Conservation (phyloP, 306 rosid species). For the Malus sieversii region DNA sequence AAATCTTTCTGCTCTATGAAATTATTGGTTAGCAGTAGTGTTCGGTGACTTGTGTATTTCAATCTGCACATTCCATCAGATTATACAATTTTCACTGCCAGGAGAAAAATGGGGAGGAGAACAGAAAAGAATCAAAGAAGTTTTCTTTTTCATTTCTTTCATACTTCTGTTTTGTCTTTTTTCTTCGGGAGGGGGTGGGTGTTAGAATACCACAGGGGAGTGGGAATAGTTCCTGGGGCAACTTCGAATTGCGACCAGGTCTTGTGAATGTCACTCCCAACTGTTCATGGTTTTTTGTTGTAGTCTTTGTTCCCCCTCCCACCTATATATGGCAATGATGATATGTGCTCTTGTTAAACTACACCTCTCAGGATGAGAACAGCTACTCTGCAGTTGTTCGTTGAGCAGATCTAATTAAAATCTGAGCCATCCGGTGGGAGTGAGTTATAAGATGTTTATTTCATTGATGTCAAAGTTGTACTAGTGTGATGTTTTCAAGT, state of each 20-base stretch:
- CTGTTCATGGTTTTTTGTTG: background rate
- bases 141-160: background rate
- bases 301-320: background rate
- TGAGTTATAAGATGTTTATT: background rate
- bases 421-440: constrained; percentile 7
- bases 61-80: background rate
- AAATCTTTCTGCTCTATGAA: background rate
- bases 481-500: background rate
- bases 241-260: background rate
- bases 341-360: background rate
- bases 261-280: background rate
- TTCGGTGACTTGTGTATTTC: background rate
- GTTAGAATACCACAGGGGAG: background rate
- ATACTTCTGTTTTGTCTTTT: background rate
- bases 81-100: background rate
- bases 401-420: background rate
- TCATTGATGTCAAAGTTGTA: background rate
- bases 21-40: background rate
- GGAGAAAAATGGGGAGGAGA: background rate
- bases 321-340: background rate
- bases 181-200: background rate
- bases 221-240: too few relatives aligned
- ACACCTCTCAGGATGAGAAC: constrained; percentile 15
- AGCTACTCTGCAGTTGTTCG: constrained; percentile 2
- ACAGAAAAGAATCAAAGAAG: background rate